Evolutionary conservation across 331 rosid genomes (phyloP), one percentile per base, ranked within the genome.

Genomic region (Dryas integrifolia): DNA sequence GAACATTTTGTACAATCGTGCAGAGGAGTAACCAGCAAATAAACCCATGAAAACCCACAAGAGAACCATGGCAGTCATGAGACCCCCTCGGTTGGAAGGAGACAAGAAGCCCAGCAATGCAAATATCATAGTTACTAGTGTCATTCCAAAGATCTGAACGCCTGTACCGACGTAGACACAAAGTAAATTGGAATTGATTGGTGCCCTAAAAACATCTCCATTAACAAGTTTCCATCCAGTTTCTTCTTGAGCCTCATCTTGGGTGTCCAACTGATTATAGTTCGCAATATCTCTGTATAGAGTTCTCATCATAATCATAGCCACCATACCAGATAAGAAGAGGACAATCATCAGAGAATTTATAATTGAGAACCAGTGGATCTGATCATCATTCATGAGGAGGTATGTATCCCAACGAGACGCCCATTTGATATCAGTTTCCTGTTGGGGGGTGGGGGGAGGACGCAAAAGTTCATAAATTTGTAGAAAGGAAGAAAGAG

Each of bases 321-420:
- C 99, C 87, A 95, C 97, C 99, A 95, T 95, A 77, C 99, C 99
- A 48, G 99, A 95, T 69, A 95, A 96, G 86, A 95, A 95, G 69
- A 95, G 98, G 52, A 95, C 99, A 82, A 95, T 95, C 99, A 95
- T 95, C 79, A 95, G 84, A 80, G 99, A 95, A 77, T 95, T 95
- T 68, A 95, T 87, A 74, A 95, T 95, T 78, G 99, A 95, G 73
- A 95, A 95, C 99, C 99, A 95, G 86, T 95, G 99, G 79, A 95
- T 95, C 86, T 95, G 99, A 88, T 95, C 98, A 52, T 95, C 99
- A 76, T 92, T 95, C 99, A 95, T 95, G 80, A 95, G 96, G 75
- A 95, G 99, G 84, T 95, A 95, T 56, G 99, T 95, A 75, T 95
- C 99, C 99, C 99, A 95, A 16, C 99, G 97, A 60, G 99, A 95